Percentiles rank a stretch among this genome's conserved stretches.
Conservation (phyloP, 441 rosid genomes). For the Biscutella laevigata region DNA sequence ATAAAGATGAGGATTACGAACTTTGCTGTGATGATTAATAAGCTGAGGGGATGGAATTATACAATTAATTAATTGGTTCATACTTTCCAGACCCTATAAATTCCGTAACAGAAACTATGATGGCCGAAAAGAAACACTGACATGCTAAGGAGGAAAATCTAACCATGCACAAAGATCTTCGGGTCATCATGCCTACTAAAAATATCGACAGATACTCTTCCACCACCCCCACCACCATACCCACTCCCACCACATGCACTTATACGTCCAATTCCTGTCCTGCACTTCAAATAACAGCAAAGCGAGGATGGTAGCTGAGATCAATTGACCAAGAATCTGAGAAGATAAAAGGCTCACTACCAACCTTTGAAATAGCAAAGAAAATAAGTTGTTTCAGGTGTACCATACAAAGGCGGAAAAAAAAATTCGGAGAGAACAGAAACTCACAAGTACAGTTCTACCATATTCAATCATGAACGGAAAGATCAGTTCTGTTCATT, state of each 20-base stretch:
- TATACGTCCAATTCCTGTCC: constrained; percentile 85
- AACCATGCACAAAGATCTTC: constrained; percentile 85
- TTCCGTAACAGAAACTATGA: not conserved
- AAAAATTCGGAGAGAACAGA: not conserved
- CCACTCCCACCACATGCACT: constrained; percentile 97
- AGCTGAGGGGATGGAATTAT: not conserved
- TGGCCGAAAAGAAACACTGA: constrained; percentile 5
- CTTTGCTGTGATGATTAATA: not conserved
- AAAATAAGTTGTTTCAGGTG: not conserved
- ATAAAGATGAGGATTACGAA: not conserved
- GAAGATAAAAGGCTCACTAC: constrained; percentile 8
- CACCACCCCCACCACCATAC: constrained; percentile 97
- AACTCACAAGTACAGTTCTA: constrained; percentile 6
- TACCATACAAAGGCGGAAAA: constrained; percentile 13
- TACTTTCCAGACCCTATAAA: not conserved
- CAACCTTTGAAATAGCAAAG: constrained; percentile 9
- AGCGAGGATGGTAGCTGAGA: constrained; percentile 21
- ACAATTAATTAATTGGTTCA: not conserved
- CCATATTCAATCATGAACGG: not conserved
- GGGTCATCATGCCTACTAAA: constrained; percentile 97
- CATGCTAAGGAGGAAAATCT: constrained; percentile 27
- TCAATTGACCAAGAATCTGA: constrained; percentile 18
- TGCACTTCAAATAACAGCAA: constrained; percentile 46
- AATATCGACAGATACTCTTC: constrained; percentile 86
- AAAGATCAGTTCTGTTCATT: not conserved